Evolutionary conservation across 495 filamentous ascomycete species (phyloP).

Genomic region (Parmelia sp.): DNA sequence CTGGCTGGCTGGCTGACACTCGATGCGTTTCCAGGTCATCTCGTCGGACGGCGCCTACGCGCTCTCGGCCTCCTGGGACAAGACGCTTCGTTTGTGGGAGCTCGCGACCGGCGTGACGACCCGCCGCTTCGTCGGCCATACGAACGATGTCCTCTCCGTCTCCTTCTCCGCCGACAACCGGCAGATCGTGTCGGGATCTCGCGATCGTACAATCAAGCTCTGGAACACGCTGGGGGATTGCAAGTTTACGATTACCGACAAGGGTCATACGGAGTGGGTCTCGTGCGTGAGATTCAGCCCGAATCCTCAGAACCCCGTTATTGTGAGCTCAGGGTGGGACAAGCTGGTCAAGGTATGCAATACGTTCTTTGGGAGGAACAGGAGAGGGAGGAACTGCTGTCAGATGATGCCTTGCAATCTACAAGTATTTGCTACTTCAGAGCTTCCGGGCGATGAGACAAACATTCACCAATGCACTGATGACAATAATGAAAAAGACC

Average conservation of each 20-base stretch:
- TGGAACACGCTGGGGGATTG: constrained; percentile 99
- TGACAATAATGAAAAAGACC: constrained; percentile 31
- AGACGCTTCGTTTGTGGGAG: constrained; percentile 99
- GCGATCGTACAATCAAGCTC: constrained; percentile 98
- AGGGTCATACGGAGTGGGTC: constrained; percentile 99
- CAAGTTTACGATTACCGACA: constrained; percentile 99
- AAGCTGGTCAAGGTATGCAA: constrained; percentile 98
- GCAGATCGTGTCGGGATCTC: constrained; percentile 98
- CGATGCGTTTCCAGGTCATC: constrained; percentile 70
- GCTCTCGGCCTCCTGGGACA: constrained; percentile 98
- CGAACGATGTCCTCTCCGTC: constrained; percentile 98
- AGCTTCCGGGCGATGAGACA: constrained; percentile 96
- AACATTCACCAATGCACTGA: constrained; percentile 89
- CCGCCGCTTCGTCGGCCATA: constrained; percentile 97
- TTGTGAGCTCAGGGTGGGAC: constrained; percentile 98
- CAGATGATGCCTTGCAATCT: constrained; percentile 85
- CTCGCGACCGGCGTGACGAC: constrained; percentile 93
- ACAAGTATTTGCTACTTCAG: constrained; percentile 99
- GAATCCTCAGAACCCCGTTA: constrained; percentile 99
- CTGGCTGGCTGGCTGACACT: no score
- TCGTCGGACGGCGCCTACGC: constrained; percentile 99
- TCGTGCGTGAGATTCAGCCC: constrained; percentile 99
- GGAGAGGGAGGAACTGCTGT: constrained; percentile 19
- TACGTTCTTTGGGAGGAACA: neutral
- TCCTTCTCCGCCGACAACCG: constrained; percentile 99